Conservation (phyloP, 805 yeast genomes). For the Lachancea nothofagi region DNA sequence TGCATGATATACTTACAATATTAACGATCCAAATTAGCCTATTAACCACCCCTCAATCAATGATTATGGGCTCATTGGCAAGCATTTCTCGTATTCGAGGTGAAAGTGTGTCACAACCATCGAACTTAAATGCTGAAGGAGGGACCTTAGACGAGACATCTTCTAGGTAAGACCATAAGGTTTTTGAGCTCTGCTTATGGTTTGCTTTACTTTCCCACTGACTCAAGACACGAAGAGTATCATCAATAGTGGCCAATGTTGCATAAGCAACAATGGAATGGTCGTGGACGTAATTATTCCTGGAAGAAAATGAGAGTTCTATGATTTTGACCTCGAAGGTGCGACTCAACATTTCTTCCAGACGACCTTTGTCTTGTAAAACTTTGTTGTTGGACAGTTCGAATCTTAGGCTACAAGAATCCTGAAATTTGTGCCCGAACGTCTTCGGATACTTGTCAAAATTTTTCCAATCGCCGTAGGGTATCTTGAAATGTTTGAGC, state of each 20-base stretch:
- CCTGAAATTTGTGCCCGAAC: constrained; percentile 10
- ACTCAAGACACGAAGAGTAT: constrained; percentile 10
- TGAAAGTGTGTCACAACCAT: background rate
- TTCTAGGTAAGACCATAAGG: constrained; percentile 2
- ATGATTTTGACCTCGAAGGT: constrained; percentile 8
- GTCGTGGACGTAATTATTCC: constrained; percentile 15
- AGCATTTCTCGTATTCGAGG: constrained; percentile 1
- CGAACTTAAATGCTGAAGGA: constrained; percentile 4
- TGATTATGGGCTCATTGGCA: background rate
- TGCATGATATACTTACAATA: no score
- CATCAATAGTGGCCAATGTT: constrained; percentile 12
- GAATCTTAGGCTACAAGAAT: constrained; percentile 19
- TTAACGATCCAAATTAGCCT: no score
- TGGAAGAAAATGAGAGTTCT: constrained; percentile 19
- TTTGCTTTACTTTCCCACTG: constrained; percentile 9
- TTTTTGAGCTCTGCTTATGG: background rate
- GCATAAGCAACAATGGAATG: constrained; percentile 17
- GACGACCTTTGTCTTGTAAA: constrained; percentile 7
- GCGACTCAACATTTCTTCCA: constrained; percentile 1
- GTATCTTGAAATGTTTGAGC: constrained; percentile 22
- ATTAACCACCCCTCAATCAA: constrained; percentile 2
- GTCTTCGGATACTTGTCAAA: constrained; percentile 3
- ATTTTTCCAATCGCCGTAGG: constrained; percentile 26
- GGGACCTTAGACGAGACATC: constrained; percentile 7
- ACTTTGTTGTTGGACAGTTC: constrained; percentile 12